Evolutionary conservation across 352 stramenopile genomes (phyloP).

Genomic region (Pythium rishiriense): DNA sequence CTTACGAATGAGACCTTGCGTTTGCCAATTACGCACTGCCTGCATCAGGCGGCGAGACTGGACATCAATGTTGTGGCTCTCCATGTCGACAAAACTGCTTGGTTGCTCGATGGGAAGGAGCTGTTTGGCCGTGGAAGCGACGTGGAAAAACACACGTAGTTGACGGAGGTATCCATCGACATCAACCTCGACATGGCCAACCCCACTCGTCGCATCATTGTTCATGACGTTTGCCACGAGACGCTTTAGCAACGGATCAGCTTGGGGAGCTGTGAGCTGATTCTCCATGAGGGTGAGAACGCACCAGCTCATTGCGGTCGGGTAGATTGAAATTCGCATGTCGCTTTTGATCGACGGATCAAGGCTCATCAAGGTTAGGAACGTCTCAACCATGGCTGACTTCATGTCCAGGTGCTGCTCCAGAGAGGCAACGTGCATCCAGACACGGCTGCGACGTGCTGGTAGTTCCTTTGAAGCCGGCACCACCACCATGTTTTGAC

Average conservation of each 20-base stretch:
- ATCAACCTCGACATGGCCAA: constrained; percentile 35
- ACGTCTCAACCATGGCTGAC: constrained; percentile 69
- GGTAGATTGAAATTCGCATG: constrained; percentile 37
- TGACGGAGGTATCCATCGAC: constrained; percentile 69
- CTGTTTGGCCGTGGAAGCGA: constrained; percentile 43
- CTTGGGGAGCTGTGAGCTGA: constrained; percentile 39
- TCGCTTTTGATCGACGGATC: constrained; percentile 7
- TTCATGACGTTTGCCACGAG: constrained; percentile 28
- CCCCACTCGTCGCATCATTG: not conserved
- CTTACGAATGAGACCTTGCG: constrained; percentile 55
- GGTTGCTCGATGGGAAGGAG: constrained; percentile 2
- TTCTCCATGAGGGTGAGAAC: constrained; percentile 55
- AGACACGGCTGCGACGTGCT: constrained; percentile 18
- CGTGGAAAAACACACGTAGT: constrained; percentile 53
- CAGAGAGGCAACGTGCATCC: constrained; percentile 56
- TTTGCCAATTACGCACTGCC: constrained; percentile 47
- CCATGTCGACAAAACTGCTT: not conserved
- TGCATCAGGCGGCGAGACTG: constrained; percentile 54
- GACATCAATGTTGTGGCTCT: constrained; percentile 26
- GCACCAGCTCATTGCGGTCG: constrained; percentile 56
- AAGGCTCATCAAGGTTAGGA: constrained; percentile 51
- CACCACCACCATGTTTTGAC: constrained; percentile 9
- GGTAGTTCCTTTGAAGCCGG: not conserved
- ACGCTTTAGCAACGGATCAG: constrained; percentile 37
- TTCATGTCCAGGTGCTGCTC: constrained; percentile 75